Percentiles rank a stretch among this genome's conserved stretches.
Evolutionary conservation across 805 yeast species (phyloP).

Genomic region (Spencermartinsiella europaea): DNA sequence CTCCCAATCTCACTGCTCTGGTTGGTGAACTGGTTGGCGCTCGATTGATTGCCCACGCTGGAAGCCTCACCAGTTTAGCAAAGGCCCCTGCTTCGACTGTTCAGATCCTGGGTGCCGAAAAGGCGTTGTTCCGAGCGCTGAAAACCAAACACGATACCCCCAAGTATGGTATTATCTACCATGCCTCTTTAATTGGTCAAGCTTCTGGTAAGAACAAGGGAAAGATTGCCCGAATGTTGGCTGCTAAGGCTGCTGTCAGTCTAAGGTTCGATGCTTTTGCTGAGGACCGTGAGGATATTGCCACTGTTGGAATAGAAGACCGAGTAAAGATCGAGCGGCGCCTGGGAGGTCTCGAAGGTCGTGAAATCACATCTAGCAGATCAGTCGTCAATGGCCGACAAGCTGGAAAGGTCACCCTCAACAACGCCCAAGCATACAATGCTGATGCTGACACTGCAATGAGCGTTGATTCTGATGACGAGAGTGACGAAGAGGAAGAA

Average conservation of each 20-base stretch:
- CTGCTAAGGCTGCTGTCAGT: conserved; percentile 97
- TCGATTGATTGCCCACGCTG: conserved; percentile 94
- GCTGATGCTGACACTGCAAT: conserved; percentile 80
- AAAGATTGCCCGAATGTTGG: conserved; percentile 96
- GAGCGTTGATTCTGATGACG: conserved; percentile 61
- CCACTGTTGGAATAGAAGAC: conserved; percentile 86
- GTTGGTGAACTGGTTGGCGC: conserved; percentile 99
- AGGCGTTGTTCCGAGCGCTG: conserved; percentile 96
- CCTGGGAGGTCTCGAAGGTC: conserved; percentile 92
- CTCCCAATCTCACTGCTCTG: conserved; percentile 91
- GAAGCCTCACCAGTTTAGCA: conserved; percentile 88
- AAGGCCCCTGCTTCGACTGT: conserved; percentile 98
- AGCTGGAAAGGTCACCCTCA: conserved; percentile 78
- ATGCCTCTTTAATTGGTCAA: conserved; percentile 95
- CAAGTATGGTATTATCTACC: conserved; percentile 94
- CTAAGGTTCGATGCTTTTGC: conserved; percentile 94
- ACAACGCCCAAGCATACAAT: conserved; percentile 83
- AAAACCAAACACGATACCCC: conserved; percentile 99
- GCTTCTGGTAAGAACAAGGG: conserved; percentile 98
- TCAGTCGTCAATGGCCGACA: conserved; percentile 69
- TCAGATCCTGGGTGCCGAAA: conserved; percentile 98
- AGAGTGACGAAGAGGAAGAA: conserved; percentile 63
- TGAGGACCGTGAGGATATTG: conserved; percentile 87
- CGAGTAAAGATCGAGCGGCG: conserved; percentile 93
- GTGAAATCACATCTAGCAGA: conserved; percentile 81